These are phyloP conservation scores for Seiridium unicorne DNA, from an alignment of 2,329 filamentous ascomycete species.

Conservation along the genomic window DNA sequence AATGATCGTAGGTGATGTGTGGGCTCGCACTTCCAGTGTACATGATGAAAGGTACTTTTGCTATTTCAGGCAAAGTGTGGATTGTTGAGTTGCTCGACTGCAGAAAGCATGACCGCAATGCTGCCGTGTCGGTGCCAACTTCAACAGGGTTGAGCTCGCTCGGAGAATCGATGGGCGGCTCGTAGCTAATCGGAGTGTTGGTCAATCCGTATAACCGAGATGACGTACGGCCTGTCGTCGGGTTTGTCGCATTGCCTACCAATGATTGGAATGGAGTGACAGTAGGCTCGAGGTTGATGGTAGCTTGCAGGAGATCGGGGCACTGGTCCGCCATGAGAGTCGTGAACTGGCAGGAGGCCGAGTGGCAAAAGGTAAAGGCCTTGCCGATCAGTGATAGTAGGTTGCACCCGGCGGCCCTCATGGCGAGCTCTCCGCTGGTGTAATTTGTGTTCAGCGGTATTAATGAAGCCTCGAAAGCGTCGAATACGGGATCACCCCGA, in stretches of 20 bases:
- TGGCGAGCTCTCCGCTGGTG: slow-evolving; percentile 6
- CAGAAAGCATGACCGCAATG: slow-evolving; percentile 7
- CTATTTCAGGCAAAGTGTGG: slow-evolving; percentile 5
- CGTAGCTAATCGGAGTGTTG: slow-evolving; percentile 7
- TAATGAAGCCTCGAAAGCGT: slow-evolving; percentile 7
- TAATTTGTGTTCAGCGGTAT: slow-evolving; percentile 7
- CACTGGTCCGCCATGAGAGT: slow-evolving; percentile 8
- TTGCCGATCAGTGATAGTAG: slow-evolving; percentile 2
- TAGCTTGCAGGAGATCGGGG: slow-evolving; percentile 1
- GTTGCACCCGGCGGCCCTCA: slow-evolving; percentile 8
- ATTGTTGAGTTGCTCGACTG: slow-evolving; percentile 4
- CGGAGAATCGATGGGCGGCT: neutral
- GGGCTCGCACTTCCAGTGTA: slow-evolving; percentile 9
- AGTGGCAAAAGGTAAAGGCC: slow-evolving; percentile 7
- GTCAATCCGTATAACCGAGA: slow-evolving; percentile 8
- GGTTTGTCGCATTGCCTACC: slow-evolving; percentile 1
- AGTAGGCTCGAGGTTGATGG: slow-evolving; percentile 9
- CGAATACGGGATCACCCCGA: slow-evolving; percentile 7
- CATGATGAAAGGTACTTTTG: slow-evolving; percentile 10
- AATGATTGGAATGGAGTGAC: slow-evolving; percentile 7
- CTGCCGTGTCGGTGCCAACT: slow-evolving; percentile 6
- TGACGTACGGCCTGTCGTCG: neutral
- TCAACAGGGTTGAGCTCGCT: slow-evolving; percentile 3
- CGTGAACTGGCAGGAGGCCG: slow-evolving; percentile 3
- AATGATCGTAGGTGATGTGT: slow-evolving; percentile 11